Conservation (phyloP, 2,329 filamentous ascomycete species). For the Sordariomycetes sp. region DNA sequence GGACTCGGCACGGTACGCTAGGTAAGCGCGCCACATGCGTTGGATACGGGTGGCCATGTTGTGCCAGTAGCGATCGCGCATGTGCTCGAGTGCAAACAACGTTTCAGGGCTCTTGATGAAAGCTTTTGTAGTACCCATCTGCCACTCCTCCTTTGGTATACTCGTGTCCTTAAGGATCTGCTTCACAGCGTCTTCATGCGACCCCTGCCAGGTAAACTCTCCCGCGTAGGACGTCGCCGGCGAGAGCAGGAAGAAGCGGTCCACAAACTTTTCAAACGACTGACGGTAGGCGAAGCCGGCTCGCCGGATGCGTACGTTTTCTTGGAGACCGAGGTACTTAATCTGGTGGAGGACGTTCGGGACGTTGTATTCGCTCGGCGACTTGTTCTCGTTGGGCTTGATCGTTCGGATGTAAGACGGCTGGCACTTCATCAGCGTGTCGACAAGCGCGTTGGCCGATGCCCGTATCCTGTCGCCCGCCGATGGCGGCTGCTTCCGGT, state of each 20-base stretch:
- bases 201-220: constrained; percentile 91
- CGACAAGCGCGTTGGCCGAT: constrained; percentile 88
- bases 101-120: constrained; percentile 99
- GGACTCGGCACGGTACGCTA: constrained; percentile 83
- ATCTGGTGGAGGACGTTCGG: constrained; percentile 94
- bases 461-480: constrained; percentile 92
- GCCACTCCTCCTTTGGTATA: constrained; percentile 89
- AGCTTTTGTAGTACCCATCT: constrained; percentile 91
- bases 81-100: constrained; percentile 88
- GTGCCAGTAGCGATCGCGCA: constrained; percentile 97
- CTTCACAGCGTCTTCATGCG: constrained; percentile 72
- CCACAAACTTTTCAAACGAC: constrained; percentile 95
- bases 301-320: constrained; percentile 93
- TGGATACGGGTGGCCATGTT: constrained; percentile 99
- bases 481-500: constrained; percentile 84
- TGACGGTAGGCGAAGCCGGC: constrained; percentile 96
- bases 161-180: constrained; percentile 95
- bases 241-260: constrained; percentile 90
- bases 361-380: constrained; percentile 79
- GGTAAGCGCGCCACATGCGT: constrained; percentile 90
- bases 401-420: constrained; percentile 98
- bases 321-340: constrained; percentile 97
- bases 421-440: constrained; percentile 92
- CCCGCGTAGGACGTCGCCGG: constrained; percentile 92
- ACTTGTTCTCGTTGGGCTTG: constrained; percentile 99